A percentile compares a stretch with the other conserved stretches of the same genome.
These are phyloP conservation scores for Melaleuca quinquenervia DNA, from an alignment of 345 rosid genomes.

Conservation along the genomic window DNA sequence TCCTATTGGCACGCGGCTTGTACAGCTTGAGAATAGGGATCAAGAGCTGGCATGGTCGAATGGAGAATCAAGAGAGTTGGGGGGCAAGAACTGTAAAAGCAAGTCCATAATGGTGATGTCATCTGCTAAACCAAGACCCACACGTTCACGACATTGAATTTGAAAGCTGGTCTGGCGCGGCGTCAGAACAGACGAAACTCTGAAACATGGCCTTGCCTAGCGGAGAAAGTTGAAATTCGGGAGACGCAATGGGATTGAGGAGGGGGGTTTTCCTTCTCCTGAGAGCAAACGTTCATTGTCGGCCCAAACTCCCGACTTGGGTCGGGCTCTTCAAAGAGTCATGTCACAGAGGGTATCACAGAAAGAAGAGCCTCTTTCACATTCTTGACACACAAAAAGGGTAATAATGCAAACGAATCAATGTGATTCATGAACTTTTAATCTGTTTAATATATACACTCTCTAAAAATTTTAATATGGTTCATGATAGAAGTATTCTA, in stretches of 20 bases:
- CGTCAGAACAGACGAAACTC: neutral
- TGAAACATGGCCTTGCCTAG: neutral
- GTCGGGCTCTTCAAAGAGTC: neutral
- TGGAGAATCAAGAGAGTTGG: neutral
- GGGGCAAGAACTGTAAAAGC: neutral
- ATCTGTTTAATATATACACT: too few relatives aligned
- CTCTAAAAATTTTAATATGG: rapidly evolving
- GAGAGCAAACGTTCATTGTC: neutral
- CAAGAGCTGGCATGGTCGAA: neutral
- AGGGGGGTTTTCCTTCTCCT: neutral
- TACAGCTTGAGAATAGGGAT: neutral
- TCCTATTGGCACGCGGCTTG: neutral
- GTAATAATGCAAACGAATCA: too few relatives aligned
- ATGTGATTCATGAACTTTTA: rapidly evolving
- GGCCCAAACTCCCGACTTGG: neutral
- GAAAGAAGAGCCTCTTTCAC: neutral
- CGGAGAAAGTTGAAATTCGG: neutral
- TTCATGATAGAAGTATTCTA: too few relatives aligned
- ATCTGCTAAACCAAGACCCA: neutral
- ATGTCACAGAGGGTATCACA: neutral
- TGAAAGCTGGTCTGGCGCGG: neutral
- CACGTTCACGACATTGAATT: neutral
- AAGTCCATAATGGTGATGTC: neutral
- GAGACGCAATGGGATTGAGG: neutral
- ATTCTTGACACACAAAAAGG: neutral